These are phyloP conservation scores for Hypericum androsaemum DNA, from an alignment of 345 rosid genomes.

Conservation along the genomic window DNA sequence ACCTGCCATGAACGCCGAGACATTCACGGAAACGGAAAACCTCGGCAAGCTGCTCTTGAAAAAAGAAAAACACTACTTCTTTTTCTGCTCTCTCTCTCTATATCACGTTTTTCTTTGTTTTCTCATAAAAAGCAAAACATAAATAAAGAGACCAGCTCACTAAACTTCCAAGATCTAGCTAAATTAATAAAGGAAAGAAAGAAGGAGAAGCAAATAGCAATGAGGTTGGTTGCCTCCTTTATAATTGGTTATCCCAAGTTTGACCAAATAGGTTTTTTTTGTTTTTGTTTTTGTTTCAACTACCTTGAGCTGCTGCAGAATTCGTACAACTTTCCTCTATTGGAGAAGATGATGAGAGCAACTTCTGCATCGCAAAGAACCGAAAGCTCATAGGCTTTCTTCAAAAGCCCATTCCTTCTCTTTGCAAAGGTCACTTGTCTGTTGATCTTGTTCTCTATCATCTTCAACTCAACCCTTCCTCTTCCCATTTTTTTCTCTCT, in stretches of 20 bases:
- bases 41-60: conserved; percentile 4
- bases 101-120: too few species aligned
- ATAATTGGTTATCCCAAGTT: background rate
- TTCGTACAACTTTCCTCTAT: conserved; percentile 96
- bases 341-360: conserved; percentile 99
- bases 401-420: conserved; percentile 95
- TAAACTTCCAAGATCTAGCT: conserved; percentile 18
- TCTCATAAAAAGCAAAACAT: too few species aligned
- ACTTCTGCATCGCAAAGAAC: conserved; percentile 97
- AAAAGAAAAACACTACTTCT: conserved; percentile 15
- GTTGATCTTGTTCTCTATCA: conserved; percentile 98
- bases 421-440: conserved; percentile 98
- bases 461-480: conserved; percentile 98
- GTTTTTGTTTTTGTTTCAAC: conserved; percentile 23
- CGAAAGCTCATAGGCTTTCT: conserved; percentile 99
- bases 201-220: conserved; percentile 1
- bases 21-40: conserved; percentile 60
- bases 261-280: conserved; percentile 14
- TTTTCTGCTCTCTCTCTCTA: conserved; percentile 2
- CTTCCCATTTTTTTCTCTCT: conserved; percentile 88
- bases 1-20: conserved; percentile 57
- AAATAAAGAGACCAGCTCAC: conserved; percentile 14
- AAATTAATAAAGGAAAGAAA: background rate
- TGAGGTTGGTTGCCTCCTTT: background rate
- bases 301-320: conserved; percentile 99